Percentiles rank a stretch among this genome's conserved stretches.
Conservation (phyloP, 768 basidiomycete genomes). For the Pisolithus marmoratus region DNA sequence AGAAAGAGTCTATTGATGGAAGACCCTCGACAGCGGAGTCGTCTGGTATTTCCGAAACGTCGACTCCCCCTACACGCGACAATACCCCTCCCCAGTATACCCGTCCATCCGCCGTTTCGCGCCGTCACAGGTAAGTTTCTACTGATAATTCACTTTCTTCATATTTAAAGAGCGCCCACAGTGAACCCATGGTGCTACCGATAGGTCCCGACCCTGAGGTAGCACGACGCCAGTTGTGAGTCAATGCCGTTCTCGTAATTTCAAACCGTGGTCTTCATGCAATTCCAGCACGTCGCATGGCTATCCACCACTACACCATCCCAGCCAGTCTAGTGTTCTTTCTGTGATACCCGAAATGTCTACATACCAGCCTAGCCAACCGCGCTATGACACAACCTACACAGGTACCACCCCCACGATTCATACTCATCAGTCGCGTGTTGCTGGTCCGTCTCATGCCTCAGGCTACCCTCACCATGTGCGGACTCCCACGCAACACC, state of each 20-base stretch:
- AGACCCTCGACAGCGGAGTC: slow-evolving; percentile 74
- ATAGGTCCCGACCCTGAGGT: slow-evolving; percentile 40
- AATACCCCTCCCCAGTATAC: slow-evolving; percentile 51
- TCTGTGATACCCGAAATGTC: slow-evolving; percentile 57
- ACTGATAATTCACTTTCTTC: background rate
- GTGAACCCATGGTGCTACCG: slow-evolving; percentile 42
- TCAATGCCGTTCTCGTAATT: slow-evolving; percentile 5
- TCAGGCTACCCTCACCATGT: slow-evolving; percentile 36
- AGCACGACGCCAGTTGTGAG: slow-evolving; percentile 44
- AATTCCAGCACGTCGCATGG: slow-evolving; percentile 35
- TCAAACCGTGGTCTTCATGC: slow-evolving; percentile 8
- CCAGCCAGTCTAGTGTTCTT: slow-evolving; percentile 39
- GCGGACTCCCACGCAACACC: slow-evolving; percentile 45
- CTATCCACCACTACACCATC: slow-evolving; percentile 39
- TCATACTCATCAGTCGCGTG: slow-evolving; percentile 34
- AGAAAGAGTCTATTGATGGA: slow-evolving; percentile 56
- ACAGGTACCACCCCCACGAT: slow-evolving; percentile 24
- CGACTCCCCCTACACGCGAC: slow-evolving; percentile 67
- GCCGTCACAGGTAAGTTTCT: slow-evolving; percentile 34
- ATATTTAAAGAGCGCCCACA: slow-evolving; percentile 15
- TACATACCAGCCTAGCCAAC: slow-evolving; percentile 41
- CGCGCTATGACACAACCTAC: slow-evolving; percentile 51
- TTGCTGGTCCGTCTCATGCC: slow-evolving; percentile 27
- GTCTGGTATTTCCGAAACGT: slow-evolving; percentile 63
- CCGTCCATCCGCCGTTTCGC: slow-evolving; percentile 32